Conservation (phyloP, 139 green algal species). For the Chlorella sp. region DNA sequence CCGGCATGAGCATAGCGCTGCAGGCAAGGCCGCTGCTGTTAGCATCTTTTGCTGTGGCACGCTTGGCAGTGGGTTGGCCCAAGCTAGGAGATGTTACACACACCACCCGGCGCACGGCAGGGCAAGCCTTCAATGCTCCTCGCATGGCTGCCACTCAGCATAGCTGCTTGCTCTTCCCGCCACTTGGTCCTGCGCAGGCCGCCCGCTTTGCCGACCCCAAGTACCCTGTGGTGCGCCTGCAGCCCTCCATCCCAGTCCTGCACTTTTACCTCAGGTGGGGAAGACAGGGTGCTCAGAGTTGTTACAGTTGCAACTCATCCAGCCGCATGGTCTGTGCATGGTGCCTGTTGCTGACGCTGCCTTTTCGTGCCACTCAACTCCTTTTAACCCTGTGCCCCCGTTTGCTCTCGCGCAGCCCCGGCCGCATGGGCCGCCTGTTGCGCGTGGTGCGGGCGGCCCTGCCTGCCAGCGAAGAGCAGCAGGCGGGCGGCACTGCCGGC, state of each 20-base stretch:
- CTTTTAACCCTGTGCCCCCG: background rate
- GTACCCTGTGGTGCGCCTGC: conserved; percentile 55
- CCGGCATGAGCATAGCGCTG: conserved; percentile 47
- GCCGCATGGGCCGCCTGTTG: conserved; percentile 68
- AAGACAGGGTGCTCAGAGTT: too few relatives aligned
- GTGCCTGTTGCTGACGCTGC: too few relatives aligned
- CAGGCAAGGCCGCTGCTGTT: conserved; percentile 15
- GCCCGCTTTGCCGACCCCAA: conserved; percentile 57
- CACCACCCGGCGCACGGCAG: too few relatives aligned
- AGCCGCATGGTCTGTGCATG: too few relatives aligned
- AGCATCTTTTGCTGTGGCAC: too few relatives aligned
- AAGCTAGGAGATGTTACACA: too few relatives aligned
- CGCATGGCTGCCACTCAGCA: too few relatives aligned
- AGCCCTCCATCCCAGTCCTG: conserved; percentile 62
- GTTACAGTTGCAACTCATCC: too few relatives aligned
- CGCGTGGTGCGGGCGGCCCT: conserved; percentile 52
- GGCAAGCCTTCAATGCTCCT: too few relatives aligned
- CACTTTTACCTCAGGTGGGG: conserved; percentile 71
- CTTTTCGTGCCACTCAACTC: too few relatives aligned
- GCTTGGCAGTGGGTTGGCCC: too few relatives aligned
- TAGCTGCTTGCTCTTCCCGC: too few relatives aligned
- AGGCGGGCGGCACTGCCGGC: background rate
- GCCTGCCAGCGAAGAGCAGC: background rate
- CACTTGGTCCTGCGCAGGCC: conserved; percentile 23
- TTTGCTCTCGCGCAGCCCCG: conserved; percentile 42